Base-by-base conservation (phyloP, 2,329 filamentous ascomycete genomes). In the Paramyrothecium sp. region DNA sequence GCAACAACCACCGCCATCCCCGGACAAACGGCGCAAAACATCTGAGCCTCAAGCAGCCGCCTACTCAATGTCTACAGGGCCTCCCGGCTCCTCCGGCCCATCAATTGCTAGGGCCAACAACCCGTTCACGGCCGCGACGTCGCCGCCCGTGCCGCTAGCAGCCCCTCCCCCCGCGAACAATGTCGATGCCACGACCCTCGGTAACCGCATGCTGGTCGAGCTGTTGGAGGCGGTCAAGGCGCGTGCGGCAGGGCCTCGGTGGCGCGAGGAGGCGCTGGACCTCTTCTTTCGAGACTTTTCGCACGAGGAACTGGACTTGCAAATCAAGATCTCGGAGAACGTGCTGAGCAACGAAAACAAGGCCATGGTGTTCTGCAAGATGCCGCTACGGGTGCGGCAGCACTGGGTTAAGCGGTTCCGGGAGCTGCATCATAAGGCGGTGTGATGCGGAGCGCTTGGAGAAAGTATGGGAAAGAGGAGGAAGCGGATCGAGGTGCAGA, bases 351-450 rank as follows among this genome's bases (percentile, higher is more conserved):
- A 85, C 61, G 80, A 85, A 60, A 81, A 80, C 65, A 85, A 84
- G 66, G 84, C 83, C 30, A 81, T 86, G 76, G 78, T 86, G 47
- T 87, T 86, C 61, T 84, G 82, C 73, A 86, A 86, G 71, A 86
- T 86, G 81, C 79, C 82, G 0, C 69, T 75, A 2, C 66, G 69
- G 12, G 69, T 86, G 59, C 74, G 83, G 51, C 75, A 78, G 58
- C 82, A 86, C 63, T 86, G 83, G 83, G 79, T 86, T 2, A 79
- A 76, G 63, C 71, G 79, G 55, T 70, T 84, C 55, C 70, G 81
- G 23, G 82, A 84, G 61, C 69, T 76, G 52, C 75, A 78, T 30
- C 61, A 53, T 19, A 53, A 53, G 20, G 8, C 51, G 51, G 20
- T 30, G 19, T 53, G 38, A 44, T 44, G 38, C 5, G 38, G n/a